phyloP scores from a whole-genome alignment of 305 asterid genomes.

The Fraxinus platypoda region DNA sequence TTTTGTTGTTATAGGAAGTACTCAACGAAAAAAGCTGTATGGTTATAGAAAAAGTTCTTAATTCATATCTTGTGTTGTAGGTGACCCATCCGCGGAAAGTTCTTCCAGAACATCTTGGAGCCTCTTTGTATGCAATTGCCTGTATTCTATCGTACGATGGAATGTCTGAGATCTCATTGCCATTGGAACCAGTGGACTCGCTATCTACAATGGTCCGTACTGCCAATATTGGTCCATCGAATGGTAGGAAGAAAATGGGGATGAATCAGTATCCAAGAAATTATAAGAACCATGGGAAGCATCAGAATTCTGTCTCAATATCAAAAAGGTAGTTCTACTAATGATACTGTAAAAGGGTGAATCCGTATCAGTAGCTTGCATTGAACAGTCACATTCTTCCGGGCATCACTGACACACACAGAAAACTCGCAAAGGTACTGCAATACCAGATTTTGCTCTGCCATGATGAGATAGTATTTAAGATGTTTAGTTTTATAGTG shows the following conservation, averaged over 20 bases:
- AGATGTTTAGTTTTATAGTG: neutral
- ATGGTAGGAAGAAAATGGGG: slow-evolving; percentile 20
- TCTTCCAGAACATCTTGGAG: slow-evolving; percentile 71
- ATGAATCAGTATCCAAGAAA: slow-evolving; percentile 25
- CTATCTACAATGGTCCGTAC: slow-evolving; percentile 51
- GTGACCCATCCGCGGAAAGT: slow-evolving; percentile 53
- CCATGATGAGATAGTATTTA: neutral
- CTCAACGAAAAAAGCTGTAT: neutral
- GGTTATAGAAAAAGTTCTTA: neutral
- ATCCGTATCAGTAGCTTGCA: slow-evolving; percentile 11
- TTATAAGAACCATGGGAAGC: slow-evolving; percentile 21
- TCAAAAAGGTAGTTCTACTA: slow-evolving; percentile 16
- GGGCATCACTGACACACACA: neutral
- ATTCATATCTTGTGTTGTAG: slow-evolving; percentile 29
- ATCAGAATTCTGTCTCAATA: slow-evolving; percentile 18
- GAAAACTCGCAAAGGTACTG: neutral
- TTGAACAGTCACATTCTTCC: slow-evolving; percentile 12
- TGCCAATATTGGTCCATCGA: slow-evolving; percentile 36
- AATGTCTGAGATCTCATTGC: slow-evolving; percentile 55
- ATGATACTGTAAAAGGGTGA: slow-evolving; percentile 3
- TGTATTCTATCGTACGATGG: slow-evolving; percentile 70
- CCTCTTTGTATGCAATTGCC: slow-evolving; percentile 54
- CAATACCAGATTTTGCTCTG: neutral
- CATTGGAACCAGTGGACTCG: slow-evolving; percentile 40
- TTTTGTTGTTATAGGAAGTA: neutral